These are phyloP conservation scores for Mycena chlorophos DNA, from an alignment of 768 basidiomycete species.

Conservation along the genomic window DNA sequence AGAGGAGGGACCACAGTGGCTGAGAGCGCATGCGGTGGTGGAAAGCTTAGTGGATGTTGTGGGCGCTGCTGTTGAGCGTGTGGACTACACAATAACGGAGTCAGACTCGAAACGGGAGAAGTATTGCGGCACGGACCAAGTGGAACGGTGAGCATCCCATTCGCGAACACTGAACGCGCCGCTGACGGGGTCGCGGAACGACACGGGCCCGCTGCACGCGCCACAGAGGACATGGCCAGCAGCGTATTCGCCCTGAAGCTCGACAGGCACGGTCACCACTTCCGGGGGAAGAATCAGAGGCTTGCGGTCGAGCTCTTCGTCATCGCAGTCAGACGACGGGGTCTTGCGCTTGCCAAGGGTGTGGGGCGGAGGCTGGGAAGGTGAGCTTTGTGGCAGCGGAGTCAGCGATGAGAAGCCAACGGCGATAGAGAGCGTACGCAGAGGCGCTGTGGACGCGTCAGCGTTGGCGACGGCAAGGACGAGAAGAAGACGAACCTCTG, in stretches of 20 bases:
- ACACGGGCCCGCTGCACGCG: not conserved
- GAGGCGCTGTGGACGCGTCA: too few relatives aligned
- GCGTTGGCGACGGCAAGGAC: too few relatives aligned
- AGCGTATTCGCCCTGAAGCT: not conserved
- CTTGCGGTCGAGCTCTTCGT: not conserved
- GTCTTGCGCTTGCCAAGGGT: not conserved
- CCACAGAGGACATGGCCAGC: not conserved
- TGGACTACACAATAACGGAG: not conserved
- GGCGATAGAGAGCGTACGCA: not conserved
- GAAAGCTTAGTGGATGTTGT: not conserved
- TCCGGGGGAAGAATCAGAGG: not conserved
- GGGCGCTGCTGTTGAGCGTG: not conserved
- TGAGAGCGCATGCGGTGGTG: not conserved
- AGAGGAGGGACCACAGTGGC: constrained; percentile 43
- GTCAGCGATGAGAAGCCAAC: not conserved
- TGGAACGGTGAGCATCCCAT: constrained; percentile 50
- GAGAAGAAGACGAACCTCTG: not conserved
- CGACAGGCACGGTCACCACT: not conserved
- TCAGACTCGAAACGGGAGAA: constrained; percentile 7
- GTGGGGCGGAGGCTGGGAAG: not conserved
- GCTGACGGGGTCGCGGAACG: not conserved
- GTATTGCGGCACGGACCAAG: constrained; percentile 46
- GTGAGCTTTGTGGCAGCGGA: not conserved
- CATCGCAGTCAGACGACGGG: not conserved
- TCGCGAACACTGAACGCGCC: not conserved